phyloP scores from a whole-genome alignment of 192 early-diverging fungal genomes.

The Backusella luteola region DNA sequence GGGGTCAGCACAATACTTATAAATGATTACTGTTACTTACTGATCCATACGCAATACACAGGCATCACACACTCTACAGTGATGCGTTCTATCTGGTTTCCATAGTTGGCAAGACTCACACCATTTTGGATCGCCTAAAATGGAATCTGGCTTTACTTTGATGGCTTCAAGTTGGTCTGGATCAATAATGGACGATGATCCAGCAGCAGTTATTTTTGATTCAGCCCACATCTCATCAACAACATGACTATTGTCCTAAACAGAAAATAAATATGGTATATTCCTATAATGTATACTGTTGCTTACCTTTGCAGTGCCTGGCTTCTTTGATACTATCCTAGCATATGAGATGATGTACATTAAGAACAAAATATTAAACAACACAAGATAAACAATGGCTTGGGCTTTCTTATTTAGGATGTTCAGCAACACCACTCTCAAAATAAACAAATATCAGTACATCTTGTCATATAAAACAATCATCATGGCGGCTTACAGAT shows the following conservation, averaged over 20 bases:
- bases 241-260: not conserved
- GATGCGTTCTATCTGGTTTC: constrained; percentile 56
- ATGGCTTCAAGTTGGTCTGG: not conserved
- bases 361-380: constrained; percentile 31
- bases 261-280: not conserved
- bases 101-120: constrained; percentile 44
- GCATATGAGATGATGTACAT: constrained; percentile 43
- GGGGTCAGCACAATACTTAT: not conserved
- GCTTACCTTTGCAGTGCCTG: constrained; percentile 36
- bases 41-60: constrained; percentile 60
- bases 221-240: not conserved
- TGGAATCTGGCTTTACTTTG: not conserved
- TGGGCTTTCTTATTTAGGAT: constrained; percentile 5
- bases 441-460: not conserved
- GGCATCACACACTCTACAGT: constrained; percentile 48
- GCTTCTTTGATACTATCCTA: constrained; percentile 37
- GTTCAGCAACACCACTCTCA: constrained; percentile 18
- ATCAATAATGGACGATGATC: not conserved
- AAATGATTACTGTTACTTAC: constrained; percentile 19
- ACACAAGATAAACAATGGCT: constrained; percentile 38
- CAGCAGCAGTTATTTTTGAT: not conserved
- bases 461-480: not conserved
- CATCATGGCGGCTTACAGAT: constrained; percentile 18
- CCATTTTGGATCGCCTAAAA: constrained; percentile 27
- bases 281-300: no score